Conservation (phyloP, 192 early-diverging fungal species). For the Kappamyces sp. region DNA sequence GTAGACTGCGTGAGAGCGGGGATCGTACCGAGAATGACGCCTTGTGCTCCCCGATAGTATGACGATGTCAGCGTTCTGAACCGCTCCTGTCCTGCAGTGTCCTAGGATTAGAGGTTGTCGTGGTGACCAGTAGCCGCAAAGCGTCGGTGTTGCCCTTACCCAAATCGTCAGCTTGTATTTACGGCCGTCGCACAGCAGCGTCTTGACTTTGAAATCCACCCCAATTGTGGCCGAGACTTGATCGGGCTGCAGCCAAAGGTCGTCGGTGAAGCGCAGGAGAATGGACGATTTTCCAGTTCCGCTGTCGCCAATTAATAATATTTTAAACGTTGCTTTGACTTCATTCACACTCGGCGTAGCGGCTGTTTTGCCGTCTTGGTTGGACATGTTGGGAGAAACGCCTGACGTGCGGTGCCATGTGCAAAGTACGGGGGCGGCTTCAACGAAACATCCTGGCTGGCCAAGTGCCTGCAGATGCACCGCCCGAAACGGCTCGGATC, state of each 20-base stretch:
- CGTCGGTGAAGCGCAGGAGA: conserved; percentile 89
- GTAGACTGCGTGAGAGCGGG: conserved; percentile 62
- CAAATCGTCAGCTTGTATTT: conserved; percentile 96
- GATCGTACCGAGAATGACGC: conserved; percentile 81
- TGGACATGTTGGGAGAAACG: not conserved
- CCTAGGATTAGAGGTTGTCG: conserved; percentile 45
- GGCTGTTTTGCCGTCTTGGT: not conserved
- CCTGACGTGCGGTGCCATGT: not conserved
- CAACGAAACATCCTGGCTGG: not conserved
- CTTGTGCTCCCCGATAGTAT: conserved; percentile 97
- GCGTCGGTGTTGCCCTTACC: conserved; percentile 39
- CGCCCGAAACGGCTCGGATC: not conserved
- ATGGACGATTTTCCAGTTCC: conserved; percentile 93
- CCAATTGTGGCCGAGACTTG: conserved; percentile 78
- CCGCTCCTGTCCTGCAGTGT: conserved; percentile 98
- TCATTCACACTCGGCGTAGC: conserved; percentile 4
- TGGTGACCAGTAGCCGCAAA: not conserved
- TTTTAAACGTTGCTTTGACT: conserved; percentile 74
- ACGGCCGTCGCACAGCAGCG: conserved; percentile 73
- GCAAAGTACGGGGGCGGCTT: not conserved
- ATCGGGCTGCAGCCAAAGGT: conserved; percentile 86
- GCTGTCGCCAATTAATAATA: conserved; percentile 91
- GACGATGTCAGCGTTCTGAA: conserved; percentile 95
- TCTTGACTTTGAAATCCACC: conserved; percentile 97
- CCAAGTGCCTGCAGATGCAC: not conserved